phyloP scores from a whole-genome alignment of 805 yeast genomes.

The Groenewaldozyma salmanticensis region DNA sequence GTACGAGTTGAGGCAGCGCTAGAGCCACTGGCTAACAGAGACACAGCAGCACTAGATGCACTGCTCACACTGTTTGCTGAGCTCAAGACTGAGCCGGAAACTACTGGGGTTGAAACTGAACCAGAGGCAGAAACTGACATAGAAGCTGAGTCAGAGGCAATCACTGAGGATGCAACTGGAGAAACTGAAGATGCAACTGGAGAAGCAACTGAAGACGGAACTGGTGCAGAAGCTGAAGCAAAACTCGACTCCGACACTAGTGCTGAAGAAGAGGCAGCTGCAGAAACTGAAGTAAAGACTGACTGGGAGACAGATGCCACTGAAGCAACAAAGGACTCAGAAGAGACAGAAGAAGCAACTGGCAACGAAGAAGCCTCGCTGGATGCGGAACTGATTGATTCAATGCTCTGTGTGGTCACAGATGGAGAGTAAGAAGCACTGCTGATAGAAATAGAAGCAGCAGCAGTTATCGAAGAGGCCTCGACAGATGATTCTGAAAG shows the following conservation, averaged over 20 bases:
- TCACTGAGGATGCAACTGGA: slow-evolving; percentile 3
- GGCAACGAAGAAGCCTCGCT: not conserved
- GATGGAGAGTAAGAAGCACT: slow-evolving; percentile 5
- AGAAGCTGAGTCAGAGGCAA: not conserved
- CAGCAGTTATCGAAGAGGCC: slow-evolving; percentile 5
- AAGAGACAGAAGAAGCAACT: slow-evolving; percentile 1
- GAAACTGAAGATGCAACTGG: not conserved
- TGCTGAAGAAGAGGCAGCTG: slow-evolving; percentile 3
- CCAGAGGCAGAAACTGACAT: not conserved
- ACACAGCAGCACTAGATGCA: slow-evolving; percentile 1
- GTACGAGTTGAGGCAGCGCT: not conserved
- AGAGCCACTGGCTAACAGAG: not conserved
- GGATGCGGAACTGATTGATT: no score
- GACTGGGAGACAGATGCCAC: not conserved
- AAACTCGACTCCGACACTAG: slow-evolving; percentile 2
- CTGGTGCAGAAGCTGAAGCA: slow-evolving; percentile 9
- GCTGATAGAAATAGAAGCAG: slow-evolving; percentile 7
- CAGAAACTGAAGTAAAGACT: not conserved
- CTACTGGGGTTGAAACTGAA: not conserved
- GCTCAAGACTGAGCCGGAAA: not conserved
- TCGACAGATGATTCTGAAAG: not conserved
- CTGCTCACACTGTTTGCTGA: not conserved
- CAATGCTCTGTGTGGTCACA: no score
- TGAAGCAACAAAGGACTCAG: not conserved
- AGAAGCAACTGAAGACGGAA: slow-evolving; percentile 3